These are phyloP conservation scores for Dioscorea cayenensis DNA, from an alignment of 116 monocot genomes.

Conservation along the genomic window DNA sequence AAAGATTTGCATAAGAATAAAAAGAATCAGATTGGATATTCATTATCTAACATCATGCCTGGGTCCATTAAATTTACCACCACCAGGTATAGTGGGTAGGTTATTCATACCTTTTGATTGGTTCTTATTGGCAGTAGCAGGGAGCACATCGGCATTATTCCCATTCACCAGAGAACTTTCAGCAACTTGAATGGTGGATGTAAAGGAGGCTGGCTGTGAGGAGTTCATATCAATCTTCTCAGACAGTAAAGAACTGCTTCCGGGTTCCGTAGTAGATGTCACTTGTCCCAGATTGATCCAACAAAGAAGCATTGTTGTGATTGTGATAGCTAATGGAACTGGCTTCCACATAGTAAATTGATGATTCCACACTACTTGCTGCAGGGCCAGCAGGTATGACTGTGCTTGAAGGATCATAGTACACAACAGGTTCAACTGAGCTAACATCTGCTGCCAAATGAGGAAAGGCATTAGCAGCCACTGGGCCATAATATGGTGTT, in stretches of 20 bases:
- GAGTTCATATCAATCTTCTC: constrained; percentile 11
- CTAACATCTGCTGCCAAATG: constrained; percentile 17
- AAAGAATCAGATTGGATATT: not conserved
- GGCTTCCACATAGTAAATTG: constrained; percentile 32
- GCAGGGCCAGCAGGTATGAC: constrained; percentile 22
- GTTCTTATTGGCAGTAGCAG: constrained; percentile 30
- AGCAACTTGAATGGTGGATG: constrained; percentile 12
- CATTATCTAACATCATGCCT: not conserved
- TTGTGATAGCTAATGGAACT: constrained; percentile 21
- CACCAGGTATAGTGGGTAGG: not conserved
- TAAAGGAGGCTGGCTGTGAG: constrained; percentile 9
- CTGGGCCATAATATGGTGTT: constrained; percentile 31
- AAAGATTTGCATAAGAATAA: not conserved
- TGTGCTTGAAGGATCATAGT: constrained; percentile 36
- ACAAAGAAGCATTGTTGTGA: constrained; percentile 11
- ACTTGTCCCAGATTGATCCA: not conserved
- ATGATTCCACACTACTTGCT: constrained; percentile 19
- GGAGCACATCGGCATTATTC: constrained; percentile 12
- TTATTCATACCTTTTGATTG: constrained; percentile 51
- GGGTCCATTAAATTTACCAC: not conserved
- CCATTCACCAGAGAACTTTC: constrained; percentile 17
- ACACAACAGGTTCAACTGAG: constrained; percentile 22
- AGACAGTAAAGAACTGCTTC: constrained; percentile 12
- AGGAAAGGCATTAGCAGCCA: constrained; percentile 21
- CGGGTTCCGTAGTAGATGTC: constrained; percentile 5